Base-by-base conservation (phyloP, 1,284 basidiomycete genomes). In the Paramarasmius palmivorus region DNA sequence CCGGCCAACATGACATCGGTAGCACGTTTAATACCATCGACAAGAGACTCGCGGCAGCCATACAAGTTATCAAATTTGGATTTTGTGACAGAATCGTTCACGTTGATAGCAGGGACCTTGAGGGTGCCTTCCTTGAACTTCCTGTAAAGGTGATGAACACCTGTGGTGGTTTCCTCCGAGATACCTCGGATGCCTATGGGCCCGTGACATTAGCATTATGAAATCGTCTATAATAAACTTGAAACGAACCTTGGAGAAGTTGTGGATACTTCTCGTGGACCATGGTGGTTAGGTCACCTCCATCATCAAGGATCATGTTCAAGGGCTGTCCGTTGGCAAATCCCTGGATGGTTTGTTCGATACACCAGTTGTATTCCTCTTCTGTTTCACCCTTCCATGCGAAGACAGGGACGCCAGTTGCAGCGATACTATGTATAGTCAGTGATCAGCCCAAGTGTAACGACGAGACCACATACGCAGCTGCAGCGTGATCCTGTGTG, bases 361-460 rank as follows among this genome's bases (percentile, higher is more conserved):
- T 94, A 72, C 94, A 97, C 96, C 97, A 99, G 62, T 78, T 73
- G 80, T 98, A 99, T 75, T 99, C 96, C 76, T 98, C 96, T 73
- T 99, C 97, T 55, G 95, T 97, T 82, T 99, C 96, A 58, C 97
- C 97, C 82, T 99, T 99, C 96, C 96, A 99, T 59, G 96, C 97
- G 70, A 88, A 99, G 68, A 99, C 96, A 63, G 96, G 96, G 53
- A 99, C 92, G 65, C 96, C 96, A 58, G 97, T 97, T 23, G 95
- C 96, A 59, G 96, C 96, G 64, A 99, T 98, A 64, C 89, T 89
- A 62, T 48, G 55, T 17, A 32, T 49, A 36, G 25, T 51, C 32
- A 56, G 26, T 36, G 17, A 26, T 32, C 23, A 8, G 19, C 38
- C 53, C 44, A 38, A 45, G 39, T 20, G 22, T 38, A 26, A 19